Base-by-base conservation (phyloP, 495 filamentous ascomycete species). In the Trichoderma parareesei region DNA sequence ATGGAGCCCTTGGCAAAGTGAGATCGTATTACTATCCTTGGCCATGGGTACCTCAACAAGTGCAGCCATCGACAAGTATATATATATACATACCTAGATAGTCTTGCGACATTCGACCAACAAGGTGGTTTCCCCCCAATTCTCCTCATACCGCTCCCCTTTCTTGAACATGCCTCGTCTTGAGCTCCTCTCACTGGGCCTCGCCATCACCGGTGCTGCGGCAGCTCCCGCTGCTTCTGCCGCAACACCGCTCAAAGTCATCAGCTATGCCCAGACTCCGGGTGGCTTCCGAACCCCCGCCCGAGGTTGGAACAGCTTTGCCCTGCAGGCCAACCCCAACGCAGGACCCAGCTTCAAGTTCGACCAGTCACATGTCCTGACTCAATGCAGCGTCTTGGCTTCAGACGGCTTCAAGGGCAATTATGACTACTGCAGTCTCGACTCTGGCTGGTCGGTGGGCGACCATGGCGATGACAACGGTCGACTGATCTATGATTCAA, bases 391-490 rank as follows among this genome's bases (percentile, higher is more conserved):
- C 53, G 53, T 57, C 9, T 9, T 57, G 53, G 53, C 53, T 9
- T 57, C 53, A 5, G 53, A 8, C 37, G 9, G 27, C 9, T 57
- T 57, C 33, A 57, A 57, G 2, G 53, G 53, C 53, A 20, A 57
- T 5, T 57, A 57, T 6, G 53, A 57, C 6, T 35, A 20, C 53
- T 70, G 71, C 61, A 69, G 69, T 46, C 46, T 75, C 13, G 71
- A 73, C 38, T 69, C 70, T 10, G 73, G 71, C 49, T 75, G 73
- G 73, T 70, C 68, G 4, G 66, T 67, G 18, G 68, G 67, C 33
- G 64, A 53, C n/a, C 65, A 70, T 35, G 71, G 71, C 13, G 71
- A 73, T 40, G 69, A 75, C 40, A 65, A 68, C 38, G 71, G 71
- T 18, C 68, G 71, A 11, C 69, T 73, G 38, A 68, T 66, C 5